Evolutionary conservation across 1,284 basidiomycete genomes (phyloP).

Genomic region (Schizophyllum amplum): DNA sequence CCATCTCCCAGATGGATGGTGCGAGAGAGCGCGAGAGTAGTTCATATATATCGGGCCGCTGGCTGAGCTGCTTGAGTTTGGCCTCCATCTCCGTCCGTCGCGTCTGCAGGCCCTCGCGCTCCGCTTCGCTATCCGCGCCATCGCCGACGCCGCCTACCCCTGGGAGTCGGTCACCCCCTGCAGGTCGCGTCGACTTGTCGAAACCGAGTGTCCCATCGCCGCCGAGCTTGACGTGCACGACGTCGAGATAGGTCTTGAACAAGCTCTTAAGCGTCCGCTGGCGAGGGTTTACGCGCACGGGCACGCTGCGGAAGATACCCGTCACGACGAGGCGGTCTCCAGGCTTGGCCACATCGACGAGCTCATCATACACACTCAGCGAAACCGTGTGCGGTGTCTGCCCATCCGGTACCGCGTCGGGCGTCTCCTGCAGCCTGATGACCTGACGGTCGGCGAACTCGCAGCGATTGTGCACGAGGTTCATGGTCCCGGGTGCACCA

Average conservation of each 20-base stretch:
- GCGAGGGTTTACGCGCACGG: slow-evolving; percentile 89
- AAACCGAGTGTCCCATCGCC: slow-evolving; percentile 66
- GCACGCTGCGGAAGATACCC: slow-evolving; percentile 92
- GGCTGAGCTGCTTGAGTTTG: slow-evolving; percentile 63
- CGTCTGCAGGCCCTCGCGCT: slow-evolving; percentile 36
- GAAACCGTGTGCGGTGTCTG: slow-evolving; percentile 98
- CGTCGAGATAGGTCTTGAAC: slow-evolving; percentile 96
- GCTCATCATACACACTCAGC: slow-evolving; percentile 92
- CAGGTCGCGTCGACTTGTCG: slow-evolving; percentile 74
- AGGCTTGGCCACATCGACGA: slow-evolving; percentile 92
- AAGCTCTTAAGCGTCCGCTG: slow-evolving; percentile 90
- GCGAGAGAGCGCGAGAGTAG: slow-evolving; percentile 81
- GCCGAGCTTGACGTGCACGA: slow-evolving; percentile 86
- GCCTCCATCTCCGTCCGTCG: slow-evolving; percentile 51
- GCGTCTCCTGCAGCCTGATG: slow-evolving; percentile 93
- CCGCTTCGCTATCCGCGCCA: slow-evolving; percentile 42
- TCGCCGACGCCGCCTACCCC: slow-evolving; percentile 85
- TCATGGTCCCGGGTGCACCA: slow-evolving; percentile 81
- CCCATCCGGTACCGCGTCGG: slow-evolving; percentile 95
- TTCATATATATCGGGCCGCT: slow-evolving; percentile 81
- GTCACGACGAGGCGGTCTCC: slow-evolving; percentile 90
- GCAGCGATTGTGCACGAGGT: slow-evolving; percentile 94
- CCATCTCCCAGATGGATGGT: slow-evolving; percentile 96
- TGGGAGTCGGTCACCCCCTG: slow-evolving; percentile 58
- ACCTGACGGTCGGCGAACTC: slow-evolving; percentile 95